phyloP scores from a whole-genome alignment of 2,329 filamentous ascomycete genomes.

The Aspergillus tubingensis region DNA sequence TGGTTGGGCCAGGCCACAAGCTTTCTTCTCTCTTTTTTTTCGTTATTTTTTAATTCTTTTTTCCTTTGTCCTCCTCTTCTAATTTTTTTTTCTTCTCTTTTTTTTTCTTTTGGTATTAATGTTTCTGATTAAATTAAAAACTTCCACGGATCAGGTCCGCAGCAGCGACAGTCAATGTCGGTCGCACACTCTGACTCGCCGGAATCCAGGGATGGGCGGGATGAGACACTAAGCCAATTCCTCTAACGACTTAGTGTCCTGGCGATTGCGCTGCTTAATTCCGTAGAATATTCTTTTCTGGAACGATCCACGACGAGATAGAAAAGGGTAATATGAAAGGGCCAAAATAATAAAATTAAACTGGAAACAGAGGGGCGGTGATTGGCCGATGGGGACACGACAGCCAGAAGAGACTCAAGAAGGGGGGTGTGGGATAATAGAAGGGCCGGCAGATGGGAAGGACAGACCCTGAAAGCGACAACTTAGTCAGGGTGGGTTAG shows the following conservation, averaged over 20 bases:
- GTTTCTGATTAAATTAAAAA: conserved; percentile 1
- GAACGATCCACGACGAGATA: conserved; percentile 14
- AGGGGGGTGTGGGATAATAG: background rate
- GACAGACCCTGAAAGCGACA: background rate
- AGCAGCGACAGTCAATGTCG: conserved; percentile 5
- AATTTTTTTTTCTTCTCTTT: no score
- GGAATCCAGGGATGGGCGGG: conserved; percentile 16
- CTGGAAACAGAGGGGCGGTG: conserved; percentile 6
- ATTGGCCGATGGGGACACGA: conserved; percentile 9
- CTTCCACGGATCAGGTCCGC: conserved; percentile 7
- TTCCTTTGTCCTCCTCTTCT: background rate
- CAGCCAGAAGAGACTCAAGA: background rate
- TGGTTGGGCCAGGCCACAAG: conserved; percentile 6
- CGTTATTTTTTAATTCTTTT: no score
- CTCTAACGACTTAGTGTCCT: conserved; percentile 10
- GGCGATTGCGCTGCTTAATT: conserved; percentile 5
- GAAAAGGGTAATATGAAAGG: conserved; percentile 3
- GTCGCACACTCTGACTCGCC: conserved; percentile 14
- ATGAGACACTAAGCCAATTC: conserved; percentile 8
- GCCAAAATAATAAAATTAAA: conserved; percentile 11
- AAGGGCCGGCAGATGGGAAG: background rate
- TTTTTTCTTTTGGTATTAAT: background rate
- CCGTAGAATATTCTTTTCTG: conserved; percentile 7
- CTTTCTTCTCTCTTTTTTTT: conserved; percentile 1
- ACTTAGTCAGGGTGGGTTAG: background rate